Conservation (phyloP, 106 monocot genomes). For the Chionographis japonica region DNA sequence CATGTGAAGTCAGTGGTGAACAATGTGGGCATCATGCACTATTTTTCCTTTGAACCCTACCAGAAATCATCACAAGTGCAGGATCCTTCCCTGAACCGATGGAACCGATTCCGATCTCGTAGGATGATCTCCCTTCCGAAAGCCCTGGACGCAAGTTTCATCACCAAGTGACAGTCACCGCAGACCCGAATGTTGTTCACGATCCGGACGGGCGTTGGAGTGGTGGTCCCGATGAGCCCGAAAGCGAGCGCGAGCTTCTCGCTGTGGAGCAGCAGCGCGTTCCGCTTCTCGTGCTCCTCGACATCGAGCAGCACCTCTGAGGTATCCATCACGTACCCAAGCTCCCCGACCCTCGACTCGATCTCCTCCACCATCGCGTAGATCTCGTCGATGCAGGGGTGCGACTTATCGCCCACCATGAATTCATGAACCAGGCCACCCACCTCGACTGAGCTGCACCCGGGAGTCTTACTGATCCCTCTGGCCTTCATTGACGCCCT, state of each 20-base stretch:
- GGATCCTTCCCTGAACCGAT: neutral
- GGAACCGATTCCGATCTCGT: neutral
- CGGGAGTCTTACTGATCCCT: conserved; percentile 12
- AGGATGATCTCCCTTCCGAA: conserved; percentile 1
- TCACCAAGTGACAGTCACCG: neutral
- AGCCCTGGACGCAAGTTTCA: neutral
- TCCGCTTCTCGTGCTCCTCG: conserved; percentile 5
- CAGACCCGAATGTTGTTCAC: neutral
- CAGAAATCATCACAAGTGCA: neutral
- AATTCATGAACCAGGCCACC: conserved; percentile 17
- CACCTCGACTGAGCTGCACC: conserved; percentile 14
- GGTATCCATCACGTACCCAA: neutral
- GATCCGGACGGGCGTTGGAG: neutral
- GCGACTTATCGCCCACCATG: conserved; percentile 7
- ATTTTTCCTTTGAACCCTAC: neutral
- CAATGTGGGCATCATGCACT: too few relatives aligned
- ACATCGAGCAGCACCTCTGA: conserved; percentile 5
- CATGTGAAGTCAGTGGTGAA: too few relatives aligned
- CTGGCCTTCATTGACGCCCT: conserved; percentile 4
- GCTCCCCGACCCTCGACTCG: neutral
- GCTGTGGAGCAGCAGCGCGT: neutral
- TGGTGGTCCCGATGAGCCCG: neutral
- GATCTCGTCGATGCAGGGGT: neutral
- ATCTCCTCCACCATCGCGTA: conserved; percentile 10
- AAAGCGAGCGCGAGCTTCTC: conserved; percentile 4